phyloP scores from a whole-genome alignment of 768 basidiomycete genomes.

The Pisolithus tinctorius region DNA sequence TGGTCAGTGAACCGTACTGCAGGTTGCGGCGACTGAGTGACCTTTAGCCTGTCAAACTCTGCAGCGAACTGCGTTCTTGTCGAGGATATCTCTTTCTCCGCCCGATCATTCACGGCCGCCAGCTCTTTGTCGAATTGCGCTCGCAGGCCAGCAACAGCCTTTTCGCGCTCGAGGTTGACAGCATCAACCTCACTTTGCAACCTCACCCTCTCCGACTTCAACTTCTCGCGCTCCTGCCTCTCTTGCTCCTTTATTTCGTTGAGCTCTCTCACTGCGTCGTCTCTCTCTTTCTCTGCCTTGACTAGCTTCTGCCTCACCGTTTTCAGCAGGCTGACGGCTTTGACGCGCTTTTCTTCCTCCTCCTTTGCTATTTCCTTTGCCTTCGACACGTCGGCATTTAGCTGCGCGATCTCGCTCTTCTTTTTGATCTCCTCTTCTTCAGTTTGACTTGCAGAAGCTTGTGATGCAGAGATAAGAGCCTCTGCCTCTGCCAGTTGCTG shows the following conservation, averaged over 20 bases:
- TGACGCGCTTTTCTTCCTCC: slow-evolving; percentile 95
- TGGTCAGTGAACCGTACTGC: background rate
- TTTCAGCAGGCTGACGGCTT: slow-evolving; percentile 88
- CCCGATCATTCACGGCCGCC: slow-evolving; percentile 48
- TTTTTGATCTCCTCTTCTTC: slow-evolving; percentile 46
- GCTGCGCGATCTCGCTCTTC: slow-evolving; percentile 47
- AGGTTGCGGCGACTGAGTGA: slow-evolving; percentile 20
- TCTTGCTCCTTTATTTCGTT: slow-evolving; percentile 46
- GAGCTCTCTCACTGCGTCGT: slow-evolving; percentile 63
- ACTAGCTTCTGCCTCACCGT: slow-evolving; percentile 96
- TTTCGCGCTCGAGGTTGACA: slow-evolving; percentile 57
- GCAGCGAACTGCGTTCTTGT: slow-evolving; percentile 70
- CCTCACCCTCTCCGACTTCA: slow-evolving; percentile 40
- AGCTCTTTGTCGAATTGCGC: slow-evolving; percentile 72
- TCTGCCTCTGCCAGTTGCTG: slow-evolving; percentile 67
- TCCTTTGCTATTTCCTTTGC: slow-evolving; percentile 67
- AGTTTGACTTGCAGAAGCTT: slow-evolving; percentile 38
- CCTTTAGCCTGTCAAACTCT: slow-evolving; percentile 71
- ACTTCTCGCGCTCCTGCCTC: slow-evolving; percentile 39
- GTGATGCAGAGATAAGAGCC: slow-evolving; percentile 55
- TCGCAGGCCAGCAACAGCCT: slow-evolving; percentile 50
- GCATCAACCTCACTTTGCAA: slow-evolving; percentile 61
- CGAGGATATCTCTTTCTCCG: slow-evolving; percentile 67
- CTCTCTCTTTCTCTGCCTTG: slow-evolving; percentile 90
- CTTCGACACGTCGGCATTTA: slow-evolving; percentile 60